Evolutionary conservation across 2,329 filamentous ascomycete genomes (phyloP), one percentile per base, ranked within the genome.

Genomic region (Diplodia sapinea): DNA sequence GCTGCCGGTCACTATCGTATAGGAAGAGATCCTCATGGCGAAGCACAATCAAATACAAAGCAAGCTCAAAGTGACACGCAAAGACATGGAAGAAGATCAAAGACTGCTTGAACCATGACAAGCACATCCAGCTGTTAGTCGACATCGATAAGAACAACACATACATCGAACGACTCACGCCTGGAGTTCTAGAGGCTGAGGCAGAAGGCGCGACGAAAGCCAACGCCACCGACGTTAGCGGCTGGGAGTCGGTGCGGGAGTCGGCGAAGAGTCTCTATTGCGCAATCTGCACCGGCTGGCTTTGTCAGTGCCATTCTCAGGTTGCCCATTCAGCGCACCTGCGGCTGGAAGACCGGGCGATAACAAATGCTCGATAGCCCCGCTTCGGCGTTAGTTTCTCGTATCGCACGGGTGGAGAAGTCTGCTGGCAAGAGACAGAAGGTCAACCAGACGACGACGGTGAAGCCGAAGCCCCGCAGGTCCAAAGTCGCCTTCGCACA

Each of bases 241-340:
- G 61, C 47, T 64, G 61, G 31, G 31, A 64, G 13, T 55, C 49
- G 36, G 62, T 26, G 23, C 23, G 23, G 23, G 23, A 23, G 23
- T 55, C 49, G 36, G 62, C 62, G 33, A 33, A 65, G 50, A 54
- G 31, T 29, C 49, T 64, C 20, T 20, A 52, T 52, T 54, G 61
- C 61, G 61, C 61, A 26, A 54, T 65, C n/a, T 65, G 62, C 62
- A 17, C 62, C 26, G 62, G 62, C 47, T 55, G 33, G 33, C 62
- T 54, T 12, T 65, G 62, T 54, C 36, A 65, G 50, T 33, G 50
- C 23, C 50, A 33, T n/a, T 55, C 31, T 36, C 59, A 38, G 29
- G 31, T 47, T 38, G 59, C 43, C 26, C 59, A 23, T 33, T 51
- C 29, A 26, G 59, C 59, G 9, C 43, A 31, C 11, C 29, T 50